Evolutionary conservation across 306 rosid genomes (phyloP), one percentile per base, ranked within the genome.

Genomic region (Dryas alaskensis): DNA sequence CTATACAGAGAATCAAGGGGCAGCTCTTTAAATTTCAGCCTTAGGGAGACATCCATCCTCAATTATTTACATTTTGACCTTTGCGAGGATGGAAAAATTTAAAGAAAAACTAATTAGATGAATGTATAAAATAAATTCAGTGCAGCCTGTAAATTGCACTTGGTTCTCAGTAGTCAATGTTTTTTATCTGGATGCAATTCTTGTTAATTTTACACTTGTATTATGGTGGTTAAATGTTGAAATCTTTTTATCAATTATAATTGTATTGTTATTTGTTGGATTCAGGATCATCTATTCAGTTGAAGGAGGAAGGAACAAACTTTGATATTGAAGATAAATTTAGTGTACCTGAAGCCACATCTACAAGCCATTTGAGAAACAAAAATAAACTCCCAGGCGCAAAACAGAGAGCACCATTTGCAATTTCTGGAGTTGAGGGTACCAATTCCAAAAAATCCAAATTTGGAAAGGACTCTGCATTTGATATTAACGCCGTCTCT

Each of bases 271-370:
- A 2, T 53, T 52, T 78, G 50, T 76, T 76, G 69, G 60, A 60
- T 76, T 45, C 67, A 94, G 97, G 92, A 72, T 84, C 94, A 70
- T 81, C 91, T 57, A 81, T 82, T 74, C 91, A 78, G 85, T 79
- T 89, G 84, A 88, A 85, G 84, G 92, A 88, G 69, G 92, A 88
- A 62, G 83, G 68, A 80, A 72, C 62, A 62, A 54, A 72, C 60
- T 66, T 74, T 74, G 92, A 79, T 76, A 62, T 75, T 70, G 92
- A 91, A 78, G 85, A 86, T 27, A 85, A 88, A 62, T 77, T 81
- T 65, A 50, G 81, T 83, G 61, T 83, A 47, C 96, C 85, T 43
- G 91, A 89, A 84, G 84, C 80, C 54, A 80, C 90, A 73, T 87
- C 91, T 52, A 78, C 86, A 57, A 83, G 88, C 80, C 90, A 86